Evolutionary conservation across 345 rosid species (phyloP).

Genomic region (Ceriops decandra): DNA sequence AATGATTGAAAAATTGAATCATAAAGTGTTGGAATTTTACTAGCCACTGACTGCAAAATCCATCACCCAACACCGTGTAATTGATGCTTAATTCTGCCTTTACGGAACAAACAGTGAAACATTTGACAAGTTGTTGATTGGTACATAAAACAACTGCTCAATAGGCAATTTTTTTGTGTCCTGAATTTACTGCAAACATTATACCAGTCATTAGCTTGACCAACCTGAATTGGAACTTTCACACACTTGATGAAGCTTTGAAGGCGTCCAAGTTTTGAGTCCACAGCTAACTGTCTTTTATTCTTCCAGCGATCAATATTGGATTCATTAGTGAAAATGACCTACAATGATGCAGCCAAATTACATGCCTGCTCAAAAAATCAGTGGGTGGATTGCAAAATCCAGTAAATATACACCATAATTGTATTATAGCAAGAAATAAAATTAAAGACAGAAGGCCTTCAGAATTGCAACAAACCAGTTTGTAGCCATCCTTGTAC

Average conservation of each 20-base stretch:
- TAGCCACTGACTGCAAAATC: too few species aligned
- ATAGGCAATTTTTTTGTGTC: background rate
- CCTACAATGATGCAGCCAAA: slow-evolving; percentile 32
- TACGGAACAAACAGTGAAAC: too few species aligned
- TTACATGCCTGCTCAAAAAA: background rate
- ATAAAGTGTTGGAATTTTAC: too few species aligned
- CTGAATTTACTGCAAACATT: background rate
- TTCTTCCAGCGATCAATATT: slow-evolving; percentile 98
- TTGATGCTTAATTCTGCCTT: too few species aligned
- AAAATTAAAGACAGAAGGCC: slow-evolving; percentile 3
- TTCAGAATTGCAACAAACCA: slow-evolving; percentile 45
- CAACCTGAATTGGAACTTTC: slow-evolving; percentile 89
- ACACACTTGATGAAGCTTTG: slow-evolving; percentile 62
- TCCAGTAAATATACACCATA: background rate
- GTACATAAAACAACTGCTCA: background rate
- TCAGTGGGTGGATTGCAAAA: background rate
- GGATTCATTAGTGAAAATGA: slow-evolving; percentile 92
- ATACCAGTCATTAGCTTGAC: background rate
- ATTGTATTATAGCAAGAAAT: background rate
- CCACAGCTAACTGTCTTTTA: slow-evolving; percentile 85
- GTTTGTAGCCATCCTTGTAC: slow-evolving; percentile 79
- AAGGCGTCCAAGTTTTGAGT: slow-evolving; percentile 88
- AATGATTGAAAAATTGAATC: too few species aligned
- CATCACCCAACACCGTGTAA: too few species aligned
- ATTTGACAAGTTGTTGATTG: too few species aligned